Evolutionary conservation across 208 protist species (phyloP).

Genomic region (Leishmania aethiopica): DNA sequence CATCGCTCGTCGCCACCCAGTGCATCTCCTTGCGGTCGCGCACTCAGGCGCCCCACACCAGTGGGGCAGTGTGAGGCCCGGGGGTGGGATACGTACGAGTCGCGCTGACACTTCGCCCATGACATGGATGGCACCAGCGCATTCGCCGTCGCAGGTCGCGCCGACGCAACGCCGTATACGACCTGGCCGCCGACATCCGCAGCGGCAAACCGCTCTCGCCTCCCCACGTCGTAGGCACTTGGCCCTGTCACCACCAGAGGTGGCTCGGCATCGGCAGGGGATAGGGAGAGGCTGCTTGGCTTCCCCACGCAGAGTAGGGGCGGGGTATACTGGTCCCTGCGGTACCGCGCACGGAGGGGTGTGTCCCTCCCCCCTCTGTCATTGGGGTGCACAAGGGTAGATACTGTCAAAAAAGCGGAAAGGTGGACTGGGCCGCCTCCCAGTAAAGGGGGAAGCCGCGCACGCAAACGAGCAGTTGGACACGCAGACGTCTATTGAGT

Average conservation of each 20-base stretch:
- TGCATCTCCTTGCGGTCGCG: not conserved
- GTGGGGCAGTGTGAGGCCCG: not conserved
- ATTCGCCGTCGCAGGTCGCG: not conserved
- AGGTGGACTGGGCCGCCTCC: not conserved
- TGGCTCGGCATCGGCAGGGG: not conserved
- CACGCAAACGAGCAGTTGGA: not conserved
- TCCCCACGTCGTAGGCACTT: not conserved
- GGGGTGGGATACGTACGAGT: not conserved
- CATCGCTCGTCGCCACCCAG: too few relatives aligned
- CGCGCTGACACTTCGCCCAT: not conserved
- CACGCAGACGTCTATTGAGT: not conserved
- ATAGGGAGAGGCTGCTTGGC: not conserved
- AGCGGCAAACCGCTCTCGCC: not conserved
- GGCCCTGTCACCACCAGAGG: not conserved
- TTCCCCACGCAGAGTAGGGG: not conserved
- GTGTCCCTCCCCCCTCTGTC: not conserved
- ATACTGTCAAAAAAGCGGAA: not conserved
- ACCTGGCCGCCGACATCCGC: not conserved
- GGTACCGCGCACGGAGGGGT: too few relatives aligned
- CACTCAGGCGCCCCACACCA: not conserved
- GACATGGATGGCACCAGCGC: not conserved
- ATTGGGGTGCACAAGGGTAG: not conserved
- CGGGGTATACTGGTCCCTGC: not conserved
- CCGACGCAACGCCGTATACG: not conserved
- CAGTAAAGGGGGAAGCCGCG: not conserved